Evolutionary conservation across 2,329 filamentous ascomycete genomes (phyloP).

Genomic region (Simplicillium aogashimaense): DNA sequence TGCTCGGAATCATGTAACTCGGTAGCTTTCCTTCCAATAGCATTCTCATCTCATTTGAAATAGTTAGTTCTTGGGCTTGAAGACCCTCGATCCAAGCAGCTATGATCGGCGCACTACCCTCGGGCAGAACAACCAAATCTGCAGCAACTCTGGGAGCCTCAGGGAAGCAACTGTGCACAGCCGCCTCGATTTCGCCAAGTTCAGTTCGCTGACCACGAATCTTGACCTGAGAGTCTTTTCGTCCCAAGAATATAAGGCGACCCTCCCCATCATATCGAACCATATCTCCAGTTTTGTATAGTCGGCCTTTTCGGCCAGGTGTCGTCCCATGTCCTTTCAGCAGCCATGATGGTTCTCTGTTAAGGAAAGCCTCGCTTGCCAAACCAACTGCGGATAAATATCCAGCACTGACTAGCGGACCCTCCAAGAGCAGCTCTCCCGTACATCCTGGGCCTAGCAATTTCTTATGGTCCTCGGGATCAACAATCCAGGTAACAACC

Average conservation of each 20-base stretch:
- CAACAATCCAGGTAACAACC: conserved; percentile 6
- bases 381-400: not conserved
- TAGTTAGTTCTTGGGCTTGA: too few species aligned
- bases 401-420: conserved; percentile 1
- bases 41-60: too few species aligned
- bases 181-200: conserved; percentile 12
- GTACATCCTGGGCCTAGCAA: conserved; percentile 3
- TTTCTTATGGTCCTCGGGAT: conserved; percentile 4
- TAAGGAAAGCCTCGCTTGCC: not conserved
- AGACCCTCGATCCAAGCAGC: too few species aligned
- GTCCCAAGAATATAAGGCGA: not conserved
- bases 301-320: not conserved
- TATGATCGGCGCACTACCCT: too few species aligned
- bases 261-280: not conserved
- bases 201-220: conserved; percentile 41
- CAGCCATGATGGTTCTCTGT: not conserved
- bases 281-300: conserved; percentile 1
- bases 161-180: not conserved
- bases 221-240: conserved; percentile 42
- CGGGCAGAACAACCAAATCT: too few species aligned
- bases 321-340: not conserved
- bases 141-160: too few species aligned
- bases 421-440: conserved; percentile 9
- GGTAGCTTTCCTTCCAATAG: too few species aligned
- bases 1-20: too few species aligned